Percentiles rank a stretch among this genome's conserved stretches.
These are phyloP conservation scores for Aspergillus sp. DNA, from an alignment of 2,329 filamentous ascomycete genomes.

Conservation along the genomic window DNA sequence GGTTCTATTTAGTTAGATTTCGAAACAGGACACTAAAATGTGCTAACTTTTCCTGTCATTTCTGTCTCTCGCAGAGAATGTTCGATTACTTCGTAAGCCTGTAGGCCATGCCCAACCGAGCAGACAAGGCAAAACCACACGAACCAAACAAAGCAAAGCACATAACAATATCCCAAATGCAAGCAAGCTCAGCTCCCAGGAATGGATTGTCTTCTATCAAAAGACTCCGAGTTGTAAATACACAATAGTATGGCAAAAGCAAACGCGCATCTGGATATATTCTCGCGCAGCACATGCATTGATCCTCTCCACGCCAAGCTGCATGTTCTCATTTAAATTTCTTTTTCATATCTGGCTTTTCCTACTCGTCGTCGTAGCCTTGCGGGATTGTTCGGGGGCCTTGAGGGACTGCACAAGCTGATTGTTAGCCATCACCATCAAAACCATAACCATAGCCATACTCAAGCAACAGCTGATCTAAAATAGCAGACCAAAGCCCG, in stretches of 20 bases:
- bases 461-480: neutral
- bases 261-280: neutral
- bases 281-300: neutral
- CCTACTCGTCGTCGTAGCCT: constrained; percentile 39
- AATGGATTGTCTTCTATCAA: neutral
- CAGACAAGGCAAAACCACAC: too few relatives aligned
- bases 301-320: neutral
- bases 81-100: too few relatives aligned
- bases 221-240: neutral
- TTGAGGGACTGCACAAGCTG: constrained; percentile 31
- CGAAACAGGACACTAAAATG: too few relatives aligned
- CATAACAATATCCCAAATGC: neutral
- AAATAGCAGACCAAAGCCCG: neutral
- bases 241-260: neutral
- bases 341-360: constrained; percentile 9
- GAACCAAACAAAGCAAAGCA: too few relatives aligned
- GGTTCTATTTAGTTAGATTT: too few relatives aligned
- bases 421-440: neutral
- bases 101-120: too few relatives aligned
- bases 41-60: too few relatives aligned
- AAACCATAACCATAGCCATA: neutral
- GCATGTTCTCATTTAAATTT: neutral
- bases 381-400: constrained; percentile 39
- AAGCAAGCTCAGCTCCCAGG: neutral
- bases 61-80: too few relatives aligned